phyloP scores from a whole-genome alignment of 177 flowering plant species.

The Vitis hybrid region DNA sequence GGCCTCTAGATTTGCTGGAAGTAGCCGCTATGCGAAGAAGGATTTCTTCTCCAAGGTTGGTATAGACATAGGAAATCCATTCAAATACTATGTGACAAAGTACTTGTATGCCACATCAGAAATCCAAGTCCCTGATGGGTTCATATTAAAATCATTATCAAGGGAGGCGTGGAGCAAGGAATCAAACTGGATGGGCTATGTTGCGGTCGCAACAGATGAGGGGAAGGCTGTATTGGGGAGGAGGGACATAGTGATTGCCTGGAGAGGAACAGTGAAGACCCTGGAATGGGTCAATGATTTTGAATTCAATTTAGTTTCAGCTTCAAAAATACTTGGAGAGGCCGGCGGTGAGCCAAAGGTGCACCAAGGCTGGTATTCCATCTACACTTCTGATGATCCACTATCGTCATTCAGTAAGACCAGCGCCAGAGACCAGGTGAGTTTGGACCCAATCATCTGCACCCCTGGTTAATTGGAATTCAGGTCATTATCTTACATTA shows the following conservation, averaged over 20 bases:
- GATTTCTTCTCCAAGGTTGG: conserved; percentile 55
- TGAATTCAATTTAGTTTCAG: conserved; percentile 34
- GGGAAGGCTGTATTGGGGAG: conserved; percentile 61
- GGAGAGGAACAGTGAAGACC: conserved; percentile 68
- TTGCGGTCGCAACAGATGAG: conserved; percentile 83
- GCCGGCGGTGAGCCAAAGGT: conserved; percentile 28
- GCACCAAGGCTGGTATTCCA: conserved; percentile 53
- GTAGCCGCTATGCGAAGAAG: conserved; percentile 48
- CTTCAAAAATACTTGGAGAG: conserved; percentile 27
- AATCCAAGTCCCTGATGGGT: conserved; percentile 57
- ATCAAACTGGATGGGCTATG: conserved; percentile 91
- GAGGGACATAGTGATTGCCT: conserved; percentile 75
- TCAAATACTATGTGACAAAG: conserved; percentile 67
- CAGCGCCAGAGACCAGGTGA: conserved; percentile 63
- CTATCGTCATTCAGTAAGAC: conserved; percentile 38
- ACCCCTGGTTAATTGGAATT: too few relatives aligned
- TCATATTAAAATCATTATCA: conserved; percentile 56
- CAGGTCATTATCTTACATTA: too few relatives aligned
- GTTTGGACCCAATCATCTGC: not conserved
- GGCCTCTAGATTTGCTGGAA: conserved; percentile 62
- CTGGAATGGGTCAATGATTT: conserved; percentile 81
- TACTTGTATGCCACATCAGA: conserved; percentile 74
- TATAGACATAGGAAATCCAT: conserved; percentile 40
- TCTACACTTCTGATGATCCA: conserved; percentile 48
- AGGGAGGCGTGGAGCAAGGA: conserved; percentile 84